Base-by-base conservation (phyloP, 2,329 filamentous ascomycete genomes). In the Botrytis sinoallii region DNA sequence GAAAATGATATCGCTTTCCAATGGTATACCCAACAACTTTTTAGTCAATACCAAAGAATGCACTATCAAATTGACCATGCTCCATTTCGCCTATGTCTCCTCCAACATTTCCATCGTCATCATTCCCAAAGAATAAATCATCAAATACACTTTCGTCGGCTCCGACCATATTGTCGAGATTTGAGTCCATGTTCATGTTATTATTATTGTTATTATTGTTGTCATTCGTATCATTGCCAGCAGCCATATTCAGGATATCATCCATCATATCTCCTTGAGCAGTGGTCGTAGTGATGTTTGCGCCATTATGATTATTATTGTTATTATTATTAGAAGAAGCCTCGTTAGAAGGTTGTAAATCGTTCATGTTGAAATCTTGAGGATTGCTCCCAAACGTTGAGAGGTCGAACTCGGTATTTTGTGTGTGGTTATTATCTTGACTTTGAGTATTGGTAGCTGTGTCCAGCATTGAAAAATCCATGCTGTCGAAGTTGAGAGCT, bases 91-190 rank as follows among this genome's bases (percentile, higher is more conserved):
- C 46, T 12, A 73, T 48, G n/a, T 65, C 78, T 22, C 74, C 76
- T 32, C 74, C 73, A 42, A 74, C 71, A 29, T 65, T 72, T 42
- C 74, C 76, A 52, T 79, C 78, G 46, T 75, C 75, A 22, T 73
- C 76, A 18, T 65, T 74, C 1, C 55, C 76, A 66, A 78, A 78
- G 60, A 81, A 79, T 70, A 81, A 76, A 65, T 80, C 77, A 46
- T 82, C 78, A 70, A 81, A 81, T 12, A 75, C 74, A 71, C 76
- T 80, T 29, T 79, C 77, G 20, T 78, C 77, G 25, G 74, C 79
- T 32, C 77, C 78, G 44, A 83, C 83, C 81, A 87, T 84, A 20
- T 83, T 83, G 79, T 87, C 83, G 75, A 89, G 86, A 75, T 89
- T 86, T 0, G 88, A 85, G 25, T 88, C 88, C 69, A 87, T 83